Base-by-base conservation (phyloP, 805 yeast genomes). In the Ogataea nonfermentans region DNA sequence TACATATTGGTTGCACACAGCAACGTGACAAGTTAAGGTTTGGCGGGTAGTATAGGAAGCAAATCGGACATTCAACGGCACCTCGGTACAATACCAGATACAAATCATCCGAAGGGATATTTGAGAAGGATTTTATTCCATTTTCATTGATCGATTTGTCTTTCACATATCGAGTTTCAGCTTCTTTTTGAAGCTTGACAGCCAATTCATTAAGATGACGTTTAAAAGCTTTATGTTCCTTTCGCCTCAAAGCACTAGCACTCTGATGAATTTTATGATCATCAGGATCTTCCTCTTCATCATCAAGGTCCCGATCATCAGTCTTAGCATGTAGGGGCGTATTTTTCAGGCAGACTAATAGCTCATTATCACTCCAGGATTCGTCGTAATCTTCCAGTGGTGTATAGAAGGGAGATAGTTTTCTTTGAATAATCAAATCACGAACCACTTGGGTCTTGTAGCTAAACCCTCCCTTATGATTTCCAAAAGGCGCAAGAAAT, bases 1-100 rank as follows among this genome's bases (percentile, higher is more conserved):
- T 76, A 64, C 99, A 93, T 14, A 91, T 89, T 2, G 95, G 90
- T 60, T 91, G 98, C 35, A 76, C 75, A 61, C 99, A 91, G 62
- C 99, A 91, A 31, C 95, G 71, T 7, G 95, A 82, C 37, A 74
- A 61, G 64, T 93, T 93, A 46, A 90, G 62, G 52, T 78, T 76
- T 19, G 75, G 71, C 1, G 98, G 97, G 62, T 82, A 89, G 57
- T 74, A 86, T 8, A 93, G 70, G 59, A 91, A 91, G 58, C 99
- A 91, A 48, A 91, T 91, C 8, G 99, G 98, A 59, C 99, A 91
- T 55, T 93, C 99, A 22, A 73, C 64, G 3, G 87, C 78, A 41
- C 76, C 66, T 37, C 78, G 66, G 65, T 91, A 91, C 14, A 91
- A 64, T 40, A 70, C 62, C 34, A 82, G 63, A 40, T 78, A 69